These are phyloP conservation scores for Aspergillus sparsus DNA, from an alignment of 495 filamentous ascomycete species.

Conservation along the genomic window DNA sequence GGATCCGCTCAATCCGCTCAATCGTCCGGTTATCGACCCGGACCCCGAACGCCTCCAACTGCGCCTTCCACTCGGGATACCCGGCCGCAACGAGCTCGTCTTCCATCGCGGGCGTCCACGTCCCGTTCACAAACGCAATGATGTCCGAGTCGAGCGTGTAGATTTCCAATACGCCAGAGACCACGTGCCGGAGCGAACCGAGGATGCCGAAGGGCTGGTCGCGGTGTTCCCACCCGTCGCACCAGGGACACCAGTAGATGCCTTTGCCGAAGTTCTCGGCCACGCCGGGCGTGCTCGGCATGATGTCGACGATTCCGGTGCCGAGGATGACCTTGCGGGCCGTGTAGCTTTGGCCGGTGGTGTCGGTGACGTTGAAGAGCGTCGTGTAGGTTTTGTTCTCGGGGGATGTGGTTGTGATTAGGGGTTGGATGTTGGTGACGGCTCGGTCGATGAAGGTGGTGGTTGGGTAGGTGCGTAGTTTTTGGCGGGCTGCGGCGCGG, in stretches of 20 bases:
- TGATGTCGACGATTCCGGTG: constrained; percentile 55
- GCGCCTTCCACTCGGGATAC: constrained; percentile 47
- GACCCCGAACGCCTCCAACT: constrained; percentile 50
- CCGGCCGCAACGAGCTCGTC: constrained; percentile 34
- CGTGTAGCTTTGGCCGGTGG: constrained; percentile 36
- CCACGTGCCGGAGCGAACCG: constrained; percentile 42
- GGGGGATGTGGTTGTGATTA: not conserved
- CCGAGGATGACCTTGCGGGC: constrained; percentile 57
- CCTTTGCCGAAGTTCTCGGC: constrained; percentile 55
- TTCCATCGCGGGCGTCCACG: constrained; percentile 44
- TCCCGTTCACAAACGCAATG: constrained; percentile 57
- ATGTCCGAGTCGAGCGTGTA: constrained; percentile 47
- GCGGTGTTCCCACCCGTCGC: constrained; percentile 60
- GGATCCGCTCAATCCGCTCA: constrained; percentile 44
- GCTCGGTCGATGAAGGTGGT: constrained; percentile 52
- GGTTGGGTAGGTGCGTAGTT: constrained; percentile 51
- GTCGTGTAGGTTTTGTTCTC: constrained; percentile 33
- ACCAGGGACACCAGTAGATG: constrained; percentile 65
- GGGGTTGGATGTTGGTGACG: constrained; percentile 45
- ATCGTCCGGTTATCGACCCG: constrained; percentile 57
- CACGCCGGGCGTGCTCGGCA: constrained; percentile 55
- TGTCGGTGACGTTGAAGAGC: constrained; percentile 45
- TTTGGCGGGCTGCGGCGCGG: constrained; percentile 52
- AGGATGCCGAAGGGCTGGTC: constrained; percentile 57
- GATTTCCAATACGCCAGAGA: constrained; percentile 48